These are phyloP conservation scores for Solanum ossicruentum DNA, from an alignment of 257 asterid species.

Conservation along the genomic window DNA sequence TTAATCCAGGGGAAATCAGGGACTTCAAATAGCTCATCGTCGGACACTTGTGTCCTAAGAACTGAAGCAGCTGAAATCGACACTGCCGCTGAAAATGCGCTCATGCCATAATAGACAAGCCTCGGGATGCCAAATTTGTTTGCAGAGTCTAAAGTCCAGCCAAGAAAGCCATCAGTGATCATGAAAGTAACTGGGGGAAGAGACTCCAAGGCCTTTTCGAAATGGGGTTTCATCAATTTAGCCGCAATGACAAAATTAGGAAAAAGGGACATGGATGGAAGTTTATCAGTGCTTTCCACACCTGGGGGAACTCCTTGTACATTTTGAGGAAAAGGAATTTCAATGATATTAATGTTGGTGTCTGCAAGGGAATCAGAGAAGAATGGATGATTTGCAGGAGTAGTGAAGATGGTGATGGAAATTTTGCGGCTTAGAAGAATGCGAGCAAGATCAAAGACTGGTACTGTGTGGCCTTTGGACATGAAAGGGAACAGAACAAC, in stretches of 20 bases:
- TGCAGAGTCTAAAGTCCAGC: constrained; percentile 53
- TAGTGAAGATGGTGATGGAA: constrained; percentile 52
- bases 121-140: constrained; percentile 32
- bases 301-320: constrained; percentile 35
- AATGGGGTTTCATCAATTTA: constrained; percentile 34
- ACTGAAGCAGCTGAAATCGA: neutral
- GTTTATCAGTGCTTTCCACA: constrained; percentile 53
- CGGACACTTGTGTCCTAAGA: constrained; percentile 6
- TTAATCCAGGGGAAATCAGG: constrained; percentile 32
- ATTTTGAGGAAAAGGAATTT: constrained; percentile 45
- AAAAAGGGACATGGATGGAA: constrained; percentile 51
- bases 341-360: constrained; percentile 9
- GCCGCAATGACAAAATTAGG: constrained; percentile 17
- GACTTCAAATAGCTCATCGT: constrained; percentile 26
- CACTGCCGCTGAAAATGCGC: constrained; percentile 6
- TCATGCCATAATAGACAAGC: constrained; percentile 36
- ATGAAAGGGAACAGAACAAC: constrained; percentile 59
- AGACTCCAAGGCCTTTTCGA: constrained; percentile 25
- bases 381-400: constrained; percentile 45
- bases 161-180: constrained; percentile 55
- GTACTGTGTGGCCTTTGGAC: constrained; percentile 81
- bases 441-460: constrained; percentile 47
- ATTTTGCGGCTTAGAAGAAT: constrained; percentile 27
- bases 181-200: constrained; percentile 19
- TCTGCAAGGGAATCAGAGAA: constrained; percentile 19